A percentile compares a stretch with the other conserved stretches of the same genome.
Evolutionary conservation across 306 rosid genomes (phyloP).

Genomic region (Datisca glomerata): DNA sequence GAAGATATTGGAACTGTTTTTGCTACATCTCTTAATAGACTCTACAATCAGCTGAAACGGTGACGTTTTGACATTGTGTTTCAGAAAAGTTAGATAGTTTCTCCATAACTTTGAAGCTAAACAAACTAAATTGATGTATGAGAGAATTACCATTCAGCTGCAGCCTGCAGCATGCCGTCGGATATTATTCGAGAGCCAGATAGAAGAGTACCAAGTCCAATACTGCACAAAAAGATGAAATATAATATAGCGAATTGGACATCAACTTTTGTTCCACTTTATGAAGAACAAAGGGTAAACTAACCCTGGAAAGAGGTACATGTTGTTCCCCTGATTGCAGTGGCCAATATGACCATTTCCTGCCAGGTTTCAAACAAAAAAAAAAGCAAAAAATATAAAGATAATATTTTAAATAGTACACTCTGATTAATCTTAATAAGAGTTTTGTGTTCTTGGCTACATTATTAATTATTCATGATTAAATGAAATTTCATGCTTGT

Average conservation of each 20-base stretch:
- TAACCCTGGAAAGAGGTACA: slow-evolving; percentile 99
- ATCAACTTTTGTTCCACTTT: slow-evolving; percentile 2
- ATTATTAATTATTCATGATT: no score
- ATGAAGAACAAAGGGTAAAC: slow-evolving; percentile 16
- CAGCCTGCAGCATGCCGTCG: slow-evolving; percentile 98
- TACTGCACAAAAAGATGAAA: slow-evolving; percentile 37
- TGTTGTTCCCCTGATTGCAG: slow-evolving; percentile 99
- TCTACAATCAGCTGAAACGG: no score
- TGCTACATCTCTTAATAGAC: no score
- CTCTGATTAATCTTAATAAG: no score
- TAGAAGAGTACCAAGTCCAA: slow-evolving; percentile 92
- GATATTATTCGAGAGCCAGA: slow-evolving; percentile 79
- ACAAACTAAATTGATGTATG: neutral
- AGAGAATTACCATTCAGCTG: slow-evolving; percentile 80
- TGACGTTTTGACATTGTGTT: no score
- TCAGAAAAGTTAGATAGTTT: no score
- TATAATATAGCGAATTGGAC: neutral
- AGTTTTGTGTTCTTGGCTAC: no score
- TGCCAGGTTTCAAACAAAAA: slow-evolving; percentile 13
- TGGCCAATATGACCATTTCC: slow-evolving; percentile 81
- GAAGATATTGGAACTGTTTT: neutral
- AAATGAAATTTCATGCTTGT: no score
- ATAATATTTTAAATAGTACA: no score
- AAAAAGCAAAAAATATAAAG: no score
- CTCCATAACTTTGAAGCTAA: no score